Evolutionary conservation across 2,329 filamentous ascomycete genomes (phyloP), one percentile per base, ranked within the genome.

Genomic region (Aspergillus piperis): DNA sequence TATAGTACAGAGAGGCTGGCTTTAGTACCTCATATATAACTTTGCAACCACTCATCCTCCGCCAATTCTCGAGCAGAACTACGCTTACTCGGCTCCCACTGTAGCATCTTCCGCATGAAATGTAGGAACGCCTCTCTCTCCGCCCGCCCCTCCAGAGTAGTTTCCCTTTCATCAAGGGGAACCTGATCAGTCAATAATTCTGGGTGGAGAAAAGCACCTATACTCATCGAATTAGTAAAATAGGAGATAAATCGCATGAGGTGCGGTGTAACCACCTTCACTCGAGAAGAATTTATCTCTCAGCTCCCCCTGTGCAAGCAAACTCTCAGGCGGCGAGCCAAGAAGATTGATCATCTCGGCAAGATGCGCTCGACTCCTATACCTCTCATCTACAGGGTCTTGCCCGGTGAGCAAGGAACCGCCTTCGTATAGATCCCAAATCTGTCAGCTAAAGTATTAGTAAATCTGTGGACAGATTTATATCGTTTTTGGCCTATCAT

Each of bases 341-440:
- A 84, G 76, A 3, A 84, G 66, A 5, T 64, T 71, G 13, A 81
- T 76, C 2, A 84, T 82, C 59, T 84, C 79, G 1, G 81, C 80
- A 19, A 84, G 77, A 65, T 82, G 81, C 0, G 79, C 79, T 55
- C 78, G 73, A 56, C 77, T 80, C 8, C 76, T 68, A 50, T 83
- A 83, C 0, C 32, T 70, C 11, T 77, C 51, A 42, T 66, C 60
- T 63, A 79, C 74, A 0, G 75, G 72, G 53, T 81, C 79, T 0
- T 73, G 42, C 44, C 78, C 73, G 2, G 71, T 72, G 60, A 83
- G 84, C 25, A 84, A 67, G 23, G 74, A 76, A 0, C 64, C 70
- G 3, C 80, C 78, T 71, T 84, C 77, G 57, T 78, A 83, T 1
- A 84, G 47, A 53, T 83, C 72, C 82, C 81, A 84, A 27, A 81